These are phyloP conservation scores for Aspergillus heteromorphus DNA, from an alignment of 495 filamentous ascomycete genomes.

Conservation along the genomic window DNA sequence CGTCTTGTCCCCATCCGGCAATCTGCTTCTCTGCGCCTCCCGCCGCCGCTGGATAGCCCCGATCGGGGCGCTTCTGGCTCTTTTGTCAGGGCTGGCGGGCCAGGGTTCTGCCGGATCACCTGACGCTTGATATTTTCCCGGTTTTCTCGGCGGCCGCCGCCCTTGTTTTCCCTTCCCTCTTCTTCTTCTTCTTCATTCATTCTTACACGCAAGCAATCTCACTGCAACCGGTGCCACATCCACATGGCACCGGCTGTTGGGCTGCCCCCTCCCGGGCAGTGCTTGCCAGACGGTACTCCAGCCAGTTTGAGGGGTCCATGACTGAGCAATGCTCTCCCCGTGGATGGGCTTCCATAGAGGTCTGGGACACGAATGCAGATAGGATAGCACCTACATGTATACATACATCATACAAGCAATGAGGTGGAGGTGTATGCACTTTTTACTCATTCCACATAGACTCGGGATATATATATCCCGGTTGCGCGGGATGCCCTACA, in stretches of 20 bases:
- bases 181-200: conserved; percentile 17
- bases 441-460: too few species aligned
- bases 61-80: too few species aligned
- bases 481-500: too few species aligned
- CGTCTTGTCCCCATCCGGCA: background rate
- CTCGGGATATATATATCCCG: too few species aligned
- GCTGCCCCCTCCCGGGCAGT: conserved; percentile 17
- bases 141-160: conserved; percentile 11
- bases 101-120: background rate
- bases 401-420: too few species aligned
- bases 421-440: too few species aligned
- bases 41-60: too few species aligned
- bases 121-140: background rate
- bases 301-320: conserved; percentile 48
- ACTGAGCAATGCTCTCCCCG: conserved; percentile 14
- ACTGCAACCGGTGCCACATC: conserved; percentile 26
- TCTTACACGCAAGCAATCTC: conserved; percentile 31
- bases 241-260: conserved; percentile 24
- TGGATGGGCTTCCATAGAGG: conserved; percentile 49
- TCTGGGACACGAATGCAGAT: conserved; percentile 43
- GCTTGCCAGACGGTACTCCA: conserved; percentile 41
- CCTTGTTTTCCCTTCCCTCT: background rate
- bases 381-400: too few species aligned
- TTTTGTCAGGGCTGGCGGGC: background rate
- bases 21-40: too few species aligned